Evolutionary conservation across 2,329 filamentous ascomycete genomes (phyloP), one percentile per base, ranked within the genome.

Genomic region (Fusarium sp.): DNA sequence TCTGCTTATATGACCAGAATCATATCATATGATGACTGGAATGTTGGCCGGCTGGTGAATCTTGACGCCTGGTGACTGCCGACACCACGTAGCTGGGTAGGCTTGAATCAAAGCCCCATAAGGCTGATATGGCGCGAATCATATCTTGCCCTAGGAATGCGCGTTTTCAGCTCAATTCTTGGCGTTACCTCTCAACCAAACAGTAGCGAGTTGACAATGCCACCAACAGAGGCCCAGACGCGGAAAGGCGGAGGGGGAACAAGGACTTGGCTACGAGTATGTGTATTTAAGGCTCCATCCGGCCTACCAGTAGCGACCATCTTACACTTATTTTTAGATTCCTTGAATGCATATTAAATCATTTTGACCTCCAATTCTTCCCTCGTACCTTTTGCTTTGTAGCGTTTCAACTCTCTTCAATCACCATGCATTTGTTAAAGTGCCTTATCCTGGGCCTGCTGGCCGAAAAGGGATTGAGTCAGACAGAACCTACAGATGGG

Each of bases 101-200:
- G 15, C 34, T 39, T 7, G 43, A 13, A 20, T 39, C 53, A 15
- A 22, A 31, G 44, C 44, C 22, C 56, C 56, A 54, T 54, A 54
- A 54, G 58, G 58, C 58, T 62, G 45, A 54, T 33, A n/a, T 28
- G 31, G n/a, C 7, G 17, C 42, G 24, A 48, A 63, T 6, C 31
- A 43, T 24, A 39, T 63, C 42, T 36, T 49, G 7, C 3, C 14
- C 8, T 5, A 38, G 42, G 42, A 46, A 28, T 53, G 20, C 17
- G 11, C 15, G 20, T 44, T 62, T 62, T 62, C 58, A 62, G 58
- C 58, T 62, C 14, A 9, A n/a, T 2, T 36, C 38, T 39, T 62
- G 61, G 58, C 40, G 45, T 33, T 26, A 9, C 5, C n/a, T 18
- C 44, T 24, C 4, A 26, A 33, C 18, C 28, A 31, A 31, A 31